Evolutionary conservation across 495 filamentous ascomycete species (phyloP), one percentile per base, ranked within the genome.

Genomic region (Parmelia sp.): DNA sequence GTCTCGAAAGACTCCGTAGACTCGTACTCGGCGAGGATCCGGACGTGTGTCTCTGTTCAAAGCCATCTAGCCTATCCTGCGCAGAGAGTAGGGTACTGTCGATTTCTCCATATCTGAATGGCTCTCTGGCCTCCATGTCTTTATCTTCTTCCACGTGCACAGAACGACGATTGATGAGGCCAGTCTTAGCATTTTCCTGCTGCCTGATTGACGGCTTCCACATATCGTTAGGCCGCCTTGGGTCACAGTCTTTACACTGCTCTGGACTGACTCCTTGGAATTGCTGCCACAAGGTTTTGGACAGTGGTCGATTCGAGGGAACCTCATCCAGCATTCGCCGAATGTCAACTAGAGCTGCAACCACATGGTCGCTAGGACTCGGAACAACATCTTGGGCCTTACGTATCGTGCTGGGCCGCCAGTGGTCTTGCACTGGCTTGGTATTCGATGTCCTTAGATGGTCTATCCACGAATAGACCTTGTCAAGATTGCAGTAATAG

Each of bases 241-340:
- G 61, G 44, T 63, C 61, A 42, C 61, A 63, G 25, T 63, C 61
- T 44, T 17, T 39, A 42, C 61, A 63, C 23, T 1, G 6, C 25
- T 39, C 12, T 23, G 51, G 3, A 25, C 49, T 45, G 51, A 63
- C 44, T 0, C 29, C 1, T n/a, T 57, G 21, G 27, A 63, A 63
- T 15, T 21, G n/a, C 12, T 25, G 31, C 61, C 61, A 63, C 9
- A 63, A 33, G 4, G 15, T 10, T 44, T 31, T 25, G 1, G 61
- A 53, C 4, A 17, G 5, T 19, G 61, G 61, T 1, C 61, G 61
- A 4, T 42, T 57, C 35, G 37, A 25, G 25, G 61, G 61, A 33
- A 14, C 12, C 14, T 63, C 51, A n/a, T 63, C 61, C 7, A 63
- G 23, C 61, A 63, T 63, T 11, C 11, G 17, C 27, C 60, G 44